These are phyloP conservation scores for Asterochloris erici DNA, from an alignment of 139 green algal genomes.

Conservation along the genomic window DNA sequence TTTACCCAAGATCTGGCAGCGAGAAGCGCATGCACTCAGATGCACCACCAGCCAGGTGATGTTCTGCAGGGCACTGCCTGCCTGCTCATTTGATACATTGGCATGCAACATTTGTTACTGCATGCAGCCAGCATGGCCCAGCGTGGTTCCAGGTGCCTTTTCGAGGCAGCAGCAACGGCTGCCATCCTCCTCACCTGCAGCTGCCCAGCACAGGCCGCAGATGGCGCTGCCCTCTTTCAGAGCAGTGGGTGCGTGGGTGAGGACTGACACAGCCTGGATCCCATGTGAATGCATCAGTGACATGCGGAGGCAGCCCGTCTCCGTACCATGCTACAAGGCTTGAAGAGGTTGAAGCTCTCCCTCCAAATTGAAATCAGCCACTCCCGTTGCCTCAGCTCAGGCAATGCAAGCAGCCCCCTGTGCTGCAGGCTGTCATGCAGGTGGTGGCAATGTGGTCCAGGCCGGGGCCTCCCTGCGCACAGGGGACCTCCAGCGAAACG, in stretches of 20 bases:
- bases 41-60: no score
- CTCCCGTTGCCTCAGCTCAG: no score
- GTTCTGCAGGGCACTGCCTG: no score
- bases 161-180: neutral
- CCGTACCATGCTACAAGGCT: neutral
- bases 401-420: neutral
- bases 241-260: constrained; percentile 9
- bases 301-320: no score
- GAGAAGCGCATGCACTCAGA: no score
- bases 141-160: no score
- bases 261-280: neutral
- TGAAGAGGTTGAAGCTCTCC: neutral
- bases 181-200: neutral
- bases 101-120: no score
- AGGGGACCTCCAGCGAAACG: constrained; percentile 51
- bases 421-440: constrained; percentile 62
- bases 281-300: no score
- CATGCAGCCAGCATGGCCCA: no score
- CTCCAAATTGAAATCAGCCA: neutral
- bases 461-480: constrained; percentile 53
- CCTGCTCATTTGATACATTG: no score
- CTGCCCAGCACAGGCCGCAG: neutral
- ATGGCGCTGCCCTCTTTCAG: constrained; percentile 12
- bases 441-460: constrained; percentile 73
- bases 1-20: no score